Evolutionary conservation across 1,139 yeast species (phyloP), one percentile per base, ranked within the genome.

Genomic region (Candida gigantensis): DNA sequence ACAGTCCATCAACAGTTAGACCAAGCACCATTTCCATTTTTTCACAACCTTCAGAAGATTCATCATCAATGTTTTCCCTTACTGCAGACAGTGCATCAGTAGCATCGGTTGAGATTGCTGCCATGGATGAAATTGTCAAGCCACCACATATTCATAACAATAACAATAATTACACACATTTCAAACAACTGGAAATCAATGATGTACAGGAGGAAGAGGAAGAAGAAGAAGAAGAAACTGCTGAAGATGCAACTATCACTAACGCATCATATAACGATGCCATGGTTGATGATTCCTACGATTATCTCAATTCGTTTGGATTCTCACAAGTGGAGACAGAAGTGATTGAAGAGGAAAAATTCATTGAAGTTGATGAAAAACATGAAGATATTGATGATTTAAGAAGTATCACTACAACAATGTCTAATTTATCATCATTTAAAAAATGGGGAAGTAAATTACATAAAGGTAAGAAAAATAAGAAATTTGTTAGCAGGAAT

Each of bases 301-400:
- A 45, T 29, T 43, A 40, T 24, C 29, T 44, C 15, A 45, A 45
- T 34, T 32, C 48, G 10, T 44, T 44, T 36, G 43, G 39, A 25
- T 34, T 36, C n/a, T 27, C 36, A 9, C n/a, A 13, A 15, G 23
- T 37, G 7, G 26, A 34, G 4, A 2, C 14, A 12, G 11, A 18
- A 13, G 15, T 25, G 16, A 12, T 28, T 3, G 4, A 30, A 30
- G 14, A 15, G 9, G 24, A 30, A 4, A 21, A 18, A 24, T 3
- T 17, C 24, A 23, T 10, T 19, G 17, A 31, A 11, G 26, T 12
- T 4, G 31, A 24, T 17, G 18, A 28, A 16, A 28, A 30, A 5
- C 26, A 10, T 13, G 30, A 14, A 15, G 24, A 19, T 23, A 10
- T 6, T 9, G 20, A 11, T 2, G 35, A 26, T 11, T 17, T 21